Evolutionary conservation across 306 rosid genomes (phyloP), one percentile per base, ranked within the genome.

Genomic region (Arachis hypogaea): DNA sequence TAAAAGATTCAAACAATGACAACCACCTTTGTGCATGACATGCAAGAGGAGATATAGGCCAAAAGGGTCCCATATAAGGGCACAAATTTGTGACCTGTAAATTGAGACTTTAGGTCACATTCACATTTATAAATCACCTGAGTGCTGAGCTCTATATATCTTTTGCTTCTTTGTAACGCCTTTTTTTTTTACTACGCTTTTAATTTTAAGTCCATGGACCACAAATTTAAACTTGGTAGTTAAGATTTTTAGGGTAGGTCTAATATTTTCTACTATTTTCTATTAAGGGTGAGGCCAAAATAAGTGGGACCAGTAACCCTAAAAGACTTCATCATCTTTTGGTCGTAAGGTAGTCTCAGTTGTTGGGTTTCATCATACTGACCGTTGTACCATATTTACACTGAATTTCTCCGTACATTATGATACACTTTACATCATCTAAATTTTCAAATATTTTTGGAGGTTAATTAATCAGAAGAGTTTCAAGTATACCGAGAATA

Each of bases 181-280:
- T 22, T 22, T 22, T 22, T 43, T 51, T 33, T 43, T 51, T 28
- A 54, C 9, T 43, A 12, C 6, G 62, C 46, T 43, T 14, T 33
- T 33, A 33, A 33, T 33, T 33, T 33, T 33, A 8, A 45, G 18
- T 60, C 36, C 56, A 18, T 72, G 84, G 84, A 80, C 83, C 73
- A 80, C 49, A 38, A 79, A 52, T 85, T 82, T 41, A 64, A 76
- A 78, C 72, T 16, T 18, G 87, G 86, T 79, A 70, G 97, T 84
- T 89, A 74, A 78, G 94, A 88, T 86, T 76, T 84, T 30, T 75
- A 67, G 66, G 79, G 65, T 81, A 58, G 82, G 86, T 84, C 85
- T 80, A 81, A 80, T 82, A 68, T 71, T 69, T 81, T 77, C 75
- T 67, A 75, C 87, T 47, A 44, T 0, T 52, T 52, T 52, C 56